These are phyloP conservation scores for Adansonia rubrostipa DNA, from an alignment of 441 rosid genomes.

Conservation along the genomic window DNA sequence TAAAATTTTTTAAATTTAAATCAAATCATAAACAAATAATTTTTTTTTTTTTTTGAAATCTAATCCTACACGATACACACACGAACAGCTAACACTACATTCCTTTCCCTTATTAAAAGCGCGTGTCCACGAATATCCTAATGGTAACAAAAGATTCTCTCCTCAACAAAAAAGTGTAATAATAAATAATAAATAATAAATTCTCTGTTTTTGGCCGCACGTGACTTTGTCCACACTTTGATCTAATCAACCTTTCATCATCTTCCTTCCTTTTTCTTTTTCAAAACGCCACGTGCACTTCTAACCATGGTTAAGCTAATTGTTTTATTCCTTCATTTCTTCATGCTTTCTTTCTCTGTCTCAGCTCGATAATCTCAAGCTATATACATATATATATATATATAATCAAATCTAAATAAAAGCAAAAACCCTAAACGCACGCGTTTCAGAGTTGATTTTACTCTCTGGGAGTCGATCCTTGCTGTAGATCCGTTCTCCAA, in stretches of 20 bases:
- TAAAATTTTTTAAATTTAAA: too few species aligned
- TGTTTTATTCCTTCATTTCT: too few species aligned
- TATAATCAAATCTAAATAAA: too few species aligned
- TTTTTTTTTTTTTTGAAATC: too few species aligned
- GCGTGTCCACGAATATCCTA: background rate
- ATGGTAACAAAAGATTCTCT: background rate
- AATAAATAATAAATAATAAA: background rate
- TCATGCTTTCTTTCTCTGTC: too few species aligned
- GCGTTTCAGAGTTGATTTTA: background rate
- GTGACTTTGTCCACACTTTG: slow-evolving; percentile 16
- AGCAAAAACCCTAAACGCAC: background rate
- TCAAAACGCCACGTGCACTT: slow-evolving; percentile 37
- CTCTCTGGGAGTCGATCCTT: background rate
- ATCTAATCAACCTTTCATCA: slow-evolving; percentile 20
- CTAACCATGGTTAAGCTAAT: slow-evolving; percentile 15
- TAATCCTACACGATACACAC: too few species aligned
- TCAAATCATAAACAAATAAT: too few species aligned
- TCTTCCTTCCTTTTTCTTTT: background rate
- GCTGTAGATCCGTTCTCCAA: background rate
- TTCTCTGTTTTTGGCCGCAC: slow-evolving; percentile 17
- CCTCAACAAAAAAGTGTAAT: background rate
- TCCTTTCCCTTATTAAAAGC: background rate
- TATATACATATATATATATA: too few species aligned
- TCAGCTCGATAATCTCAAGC: background rate
- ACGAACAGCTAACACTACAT: too few species aligned